phyloP scores from a whole-genome alignment of 305 asterid species.

The Fraxinus baroniana region DNA sequence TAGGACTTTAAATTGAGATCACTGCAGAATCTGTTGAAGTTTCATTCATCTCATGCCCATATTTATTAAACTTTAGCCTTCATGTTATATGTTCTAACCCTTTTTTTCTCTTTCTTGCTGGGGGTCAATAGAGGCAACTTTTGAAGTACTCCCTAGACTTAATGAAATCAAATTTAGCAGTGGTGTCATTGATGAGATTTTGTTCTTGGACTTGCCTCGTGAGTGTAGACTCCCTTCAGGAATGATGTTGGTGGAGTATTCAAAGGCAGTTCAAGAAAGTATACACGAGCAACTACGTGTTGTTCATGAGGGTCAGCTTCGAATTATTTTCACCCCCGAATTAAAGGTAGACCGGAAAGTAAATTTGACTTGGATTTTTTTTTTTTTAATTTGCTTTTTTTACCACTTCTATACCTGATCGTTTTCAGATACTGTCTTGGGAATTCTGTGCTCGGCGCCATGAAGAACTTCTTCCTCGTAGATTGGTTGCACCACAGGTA shows the following conservation, averaged over 20 bases:
- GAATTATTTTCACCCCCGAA: slow-evolving; percentile 81
- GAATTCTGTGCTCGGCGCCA: slow-evolving; percentile 95
- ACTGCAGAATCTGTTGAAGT: background rate
- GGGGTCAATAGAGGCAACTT: slow-evolving; percentile 78
- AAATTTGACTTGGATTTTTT: background rate
- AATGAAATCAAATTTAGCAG: slow-evolving; percentile 89
- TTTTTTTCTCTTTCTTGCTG: slow-evolving; percentile 15
- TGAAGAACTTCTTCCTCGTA: slow-evolving; percentile 94
- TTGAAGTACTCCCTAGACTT: slow-evolving; percentile 91
- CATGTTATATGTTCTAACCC: background rate
- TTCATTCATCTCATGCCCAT: background rate
- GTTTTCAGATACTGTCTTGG: slow-evolving; percentile 78
- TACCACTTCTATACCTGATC: slow-evolving; percentile 20
- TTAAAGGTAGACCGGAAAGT: slow-evolving; percentile 52
- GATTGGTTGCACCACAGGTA: slow-evolving; percentile 95
- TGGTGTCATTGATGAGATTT: slow-evolving; percentile 82
- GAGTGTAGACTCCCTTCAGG: slow-evolving; percentile 85
- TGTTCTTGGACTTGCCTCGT: slow-evolving; percentile 87
- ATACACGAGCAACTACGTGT: slow-evolving; percentile 93
- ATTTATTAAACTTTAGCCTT: background rate
- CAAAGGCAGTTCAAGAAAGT: slow-evolving; percentile 90
- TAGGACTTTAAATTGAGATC: background rate
- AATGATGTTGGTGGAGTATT: slow-evolving; percentile 85
- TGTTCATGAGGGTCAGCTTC: slow-evolving; percentile 92
- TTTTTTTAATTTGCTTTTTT: background rate